Base-by-base conservation (phyloP, 164 flowering plant species). In the Nymphaea thermarum region DNA sequence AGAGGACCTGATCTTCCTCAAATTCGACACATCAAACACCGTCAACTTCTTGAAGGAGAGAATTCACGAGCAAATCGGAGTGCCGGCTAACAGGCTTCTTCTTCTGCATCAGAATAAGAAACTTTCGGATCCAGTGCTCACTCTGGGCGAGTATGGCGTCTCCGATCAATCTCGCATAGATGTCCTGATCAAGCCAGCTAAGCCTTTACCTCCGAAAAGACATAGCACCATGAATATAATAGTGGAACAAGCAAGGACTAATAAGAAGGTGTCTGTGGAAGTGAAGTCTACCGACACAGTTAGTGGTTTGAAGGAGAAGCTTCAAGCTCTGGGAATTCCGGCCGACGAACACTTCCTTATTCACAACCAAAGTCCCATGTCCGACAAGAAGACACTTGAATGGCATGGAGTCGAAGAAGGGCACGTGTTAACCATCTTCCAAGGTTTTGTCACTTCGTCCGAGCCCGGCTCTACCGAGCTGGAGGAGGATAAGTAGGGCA, bases 351-450 rank as follows among this genome's bases (percentile, higher is more conserved):
- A 47, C 55, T 93, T 90, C 68, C 88, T 90, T 70, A 86, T 93
- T 8, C 79, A 73, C 73, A 85, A 82, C 41, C 96, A 90, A 75
- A 85, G 77, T 75, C 90, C 90, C 62, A 88, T 93, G 96, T 93
- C 88, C 6, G 98, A 93, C 44, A 77, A 77, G 65, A 78, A 70
- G 41, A 72, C 67, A 43, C 77, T 87, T 44, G 73, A 83, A 10
- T 88, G 94, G 90, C 90, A 90, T 65, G 80, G 75, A 3, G 87
- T 87, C 16, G 70, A 73, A 2, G 83, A 77, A 14, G 97, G 91
- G 3, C 95, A 91, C 63, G 79, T 77, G n/a, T 83, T 90, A 17
- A 92, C 88, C 80, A 84, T 90, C 43, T 88, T 90, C 75, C 80
- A 77, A 65, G 95, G 95, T 0, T 78, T 80, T 51, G 80, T 89